Base-by-base conservation (phyloP, 1,284 basidiomycete species). In the Irpex lacteus region DNA sequence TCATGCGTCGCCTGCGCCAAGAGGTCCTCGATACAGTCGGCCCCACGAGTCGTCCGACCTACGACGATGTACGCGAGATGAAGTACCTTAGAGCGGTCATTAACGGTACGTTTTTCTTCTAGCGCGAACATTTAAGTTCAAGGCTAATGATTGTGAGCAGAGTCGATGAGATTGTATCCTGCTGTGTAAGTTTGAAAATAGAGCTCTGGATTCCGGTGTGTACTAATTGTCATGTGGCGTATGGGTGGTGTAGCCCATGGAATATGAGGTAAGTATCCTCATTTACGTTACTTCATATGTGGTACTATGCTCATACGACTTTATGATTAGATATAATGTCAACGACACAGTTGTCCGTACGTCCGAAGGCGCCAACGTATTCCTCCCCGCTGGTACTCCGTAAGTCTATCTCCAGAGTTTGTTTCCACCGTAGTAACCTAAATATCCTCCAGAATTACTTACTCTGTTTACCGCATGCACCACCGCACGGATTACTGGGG, bases 21-120 rank as follows among this genome's bases (percentile, higher is more conserved):
- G 82, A 84, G 65, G 73, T 84, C n/a, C 62, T 82, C 1, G 66
- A 70, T 19, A 69, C 70, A 7, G 71, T 81, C 26, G 80, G 80
- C 0, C 70, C 72, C 0, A 65, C 57, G 1, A 70, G 72, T 2
- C 67, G 69, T 18, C 81, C 82, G 0, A 78, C 75, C 0, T 78
- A 76, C 59, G 80, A 81, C 5, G 75, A 79, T 56, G 73, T 80
- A 60, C 67, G 75, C 6, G 72, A 74, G 26, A 76, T 79, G 76
- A 76, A 75, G 65, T 79, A 72, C 60, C 67, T 80, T 4, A 65
- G 76, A 1, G 78, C 76, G 3, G 73, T 80, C 6, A 67, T 73
- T 47, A 74, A 73, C 49, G 69, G 71, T 71, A 11, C 6, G 70
- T 8, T 13, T 26, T 9, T 15, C 19, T 6, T 18, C 18, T 26